A percentile compares a stretch with the other conserved stretches of the same genome.
These are phyloP conservation scores for Coriaria nepalensis DNA, from an alignment of 306 rosid genomes.

Conservation along the genomic window DNA sequence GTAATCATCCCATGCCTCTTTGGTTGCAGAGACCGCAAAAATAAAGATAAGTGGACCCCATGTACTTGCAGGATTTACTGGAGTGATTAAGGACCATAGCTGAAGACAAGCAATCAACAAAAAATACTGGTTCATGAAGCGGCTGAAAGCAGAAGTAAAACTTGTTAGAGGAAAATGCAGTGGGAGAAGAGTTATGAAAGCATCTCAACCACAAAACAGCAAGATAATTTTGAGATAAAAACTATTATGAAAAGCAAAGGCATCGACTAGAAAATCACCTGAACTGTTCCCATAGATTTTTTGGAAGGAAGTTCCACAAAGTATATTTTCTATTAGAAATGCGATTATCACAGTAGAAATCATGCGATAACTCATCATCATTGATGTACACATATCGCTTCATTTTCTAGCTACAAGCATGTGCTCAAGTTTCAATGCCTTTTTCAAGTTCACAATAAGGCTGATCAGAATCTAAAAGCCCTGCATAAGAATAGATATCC, in stretches of 20 bases:
- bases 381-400: slow-evolving; percentile 79
- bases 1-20: slow-evolving; percentile 99
- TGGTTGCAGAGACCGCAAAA: slow-evolving; percentile 91
- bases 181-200: neutral
- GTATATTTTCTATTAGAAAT: slow-evolving; percentile 87
- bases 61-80: slow-evolving; percentile 98
- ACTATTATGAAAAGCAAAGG: neutral
- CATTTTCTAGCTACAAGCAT: slow-evolving; percentile 42
- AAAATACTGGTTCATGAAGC: slow-evolving; percentile 99
- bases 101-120: slow-evolving; percentile 97
- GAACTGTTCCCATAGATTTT: slow-evolving; percentile 96
- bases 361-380: slow-evolving; percentile 56
- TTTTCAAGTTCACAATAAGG: slow-evolving; percentile 6
- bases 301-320: slow-evolving; percentile 75
- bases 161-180: slow-evolving; percentile 13
- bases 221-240: slow-evolving; percentile 2
- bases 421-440: slow-evolving; percentile 8
- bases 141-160: slow-evolving; percentile 49
- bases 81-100: slow-evolving; percentile 95
- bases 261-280: slow-evolving; percentile 39
- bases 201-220: neutral
- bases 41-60: slow-evolving; percentile 99
- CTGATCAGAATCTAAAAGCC: slow-evolving; percentile 6
- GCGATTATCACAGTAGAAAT: slow-evolving; percentile 61
- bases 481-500: slow-evolving; percentile 7